Conservation (phyloP, 1,284 basidiomycete species). For the Lignosus rhinocerotis region DNA sequence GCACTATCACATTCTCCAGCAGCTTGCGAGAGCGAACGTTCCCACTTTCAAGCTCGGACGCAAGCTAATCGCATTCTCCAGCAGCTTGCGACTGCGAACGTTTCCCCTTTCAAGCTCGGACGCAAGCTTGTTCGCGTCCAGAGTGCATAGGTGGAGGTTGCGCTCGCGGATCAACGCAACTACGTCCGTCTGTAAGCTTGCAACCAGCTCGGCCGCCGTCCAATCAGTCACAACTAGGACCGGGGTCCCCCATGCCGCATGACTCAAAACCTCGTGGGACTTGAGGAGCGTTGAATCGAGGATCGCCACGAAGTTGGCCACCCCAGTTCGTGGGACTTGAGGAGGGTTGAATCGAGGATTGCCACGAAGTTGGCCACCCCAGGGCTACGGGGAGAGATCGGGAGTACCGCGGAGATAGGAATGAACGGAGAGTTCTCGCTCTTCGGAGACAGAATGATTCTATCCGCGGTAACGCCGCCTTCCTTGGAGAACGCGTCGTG, state of each 20-base stretch:
- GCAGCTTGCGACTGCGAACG: too few species aligned
- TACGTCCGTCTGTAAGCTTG: constrained; percentile 50
- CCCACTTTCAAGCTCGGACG: constrained; percentile 24
- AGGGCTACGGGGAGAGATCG: constrained; percentile 44
- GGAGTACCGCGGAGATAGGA: constrained; percentile 53
- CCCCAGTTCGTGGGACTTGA: too few species aligned
- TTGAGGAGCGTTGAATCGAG: constrained; percentile 68
- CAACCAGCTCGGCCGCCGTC: constrained; percentile 57
- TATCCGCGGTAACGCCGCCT: constrained; percentile 64
- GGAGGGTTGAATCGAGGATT: constrained; percentile 65
- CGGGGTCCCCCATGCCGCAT: constrained; percentile 56
- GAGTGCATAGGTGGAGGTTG: constrained; percentile 55
- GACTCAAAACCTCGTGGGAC: constrained; percentile 61
- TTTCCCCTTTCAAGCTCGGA: constrained; percentile 26
- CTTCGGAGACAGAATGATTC: constrained; percentile 59
- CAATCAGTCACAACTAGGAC: constrained; percentile 66
- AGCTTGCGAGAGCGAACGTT: constrained; percentile 40
- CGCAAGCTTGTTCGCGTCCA: constrained; percentile 49
- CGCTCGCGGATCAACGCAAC: constrained; percentile 45
- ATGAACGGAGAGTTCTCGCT: constrained; percentile 32
- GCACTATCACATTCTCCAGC: constrained; percentile 53
- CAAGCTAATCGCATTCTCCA: too few species aligned
- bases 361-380: constrained; percentile 68
- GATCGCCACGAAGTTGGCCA: constrained; percentile 69
- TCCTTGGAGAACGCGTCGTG: constrained; percentile 70